These are phyloP conservation scores for Fomitopsis serialis DNA, from an alignment of 768 basidiomycete genomes.

Conservation along the genomic window DNA sequence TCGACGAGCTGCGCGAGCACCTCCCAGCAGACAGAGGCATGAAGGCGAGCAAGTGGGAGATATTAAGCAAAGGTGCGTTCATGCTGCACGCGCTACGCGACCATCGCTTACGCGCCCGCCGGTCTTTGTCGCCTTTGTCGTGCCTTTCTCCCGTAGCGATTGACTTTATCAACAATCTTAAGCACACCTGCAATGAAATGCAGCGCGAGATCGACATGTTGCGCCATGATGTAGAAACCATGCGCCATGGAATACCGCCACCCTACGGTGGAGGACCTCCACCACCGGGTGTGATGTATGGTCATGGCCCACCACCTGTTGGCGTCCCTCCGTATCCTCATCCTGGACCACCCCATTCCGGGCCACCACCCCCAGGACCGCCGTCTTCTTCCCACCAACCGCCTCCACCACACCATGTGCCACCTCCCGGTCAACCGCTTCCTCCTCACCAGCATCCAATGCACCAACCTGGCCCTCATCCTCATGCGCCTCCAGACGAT, in stretches of 20 bases:
- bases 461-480: constrained; percentile 27
- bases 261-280: constrained; percentile 46
- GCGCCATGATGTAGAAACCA: constrained; percentile 63
- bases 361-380: constrained; percentile 39
- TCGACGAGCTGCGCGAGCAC: constrained; percentile 92
- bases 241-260: constrained; percentile 52
- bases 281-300: constrained; percentile 42
- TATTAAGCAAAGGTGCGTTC: constrained; percentile 82
- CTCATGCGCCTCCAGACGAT: constrained; percentile 29
- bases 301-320: constrained; percentile 31
- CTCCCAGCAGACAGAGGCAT: constrained; percentile 89
- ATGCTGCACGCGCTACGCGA: neutral
- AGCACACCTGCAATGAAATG: constrained; percentile 74
- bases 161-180: constrained; percentile 79
- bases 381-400: constrained; percentile 35
- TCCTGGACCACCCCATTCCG: constrained; percentile 36
- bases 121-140: neutral
- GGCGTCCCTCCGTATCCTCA: constrained; percentile 27
- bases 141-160: constrained; percentile 47
- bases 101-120: neutral
- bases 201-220: constrained; percentile 73
- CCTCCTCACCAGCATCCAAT: constrained; percentile 30
- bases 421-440: constrained; percentile 15
- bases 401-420: constrained; percentile 26
- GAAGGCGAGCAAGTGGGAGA: constrained; percentile 99